phyloP scores from a whole-genome alignment of 352 stramenopile genomes.

The Phytophthora sp. region DNA sequence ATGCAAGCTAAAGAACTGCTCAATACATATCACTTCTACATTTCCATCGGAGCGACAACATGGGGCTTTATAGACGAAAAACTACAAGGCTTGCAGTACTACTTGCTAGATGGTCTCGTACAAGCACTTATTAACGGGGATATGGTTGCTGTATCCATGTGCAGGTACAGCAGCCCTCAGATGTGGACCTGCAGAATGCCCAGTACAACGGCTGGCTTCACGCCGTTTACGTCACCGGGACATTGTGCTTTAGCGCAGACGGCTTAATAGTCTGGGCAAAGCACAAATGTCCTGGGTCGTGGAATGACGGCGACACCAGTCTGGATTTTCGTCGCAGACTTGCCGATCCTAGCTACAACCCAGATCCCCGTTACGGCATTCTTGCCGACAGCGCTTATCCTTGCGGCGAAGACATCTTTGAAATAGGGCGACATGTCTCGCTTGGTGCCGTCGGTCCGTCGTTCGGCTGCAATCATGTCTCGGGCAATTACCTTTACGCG shows the following conservation, averaged over 20 bases:
- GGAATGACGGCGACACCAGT: constrained; percentile 11
- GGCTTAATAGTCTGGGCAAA: constrained; percentile 17
- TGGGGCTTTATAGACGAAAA: no score
- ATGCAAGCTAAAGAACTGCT: no score
- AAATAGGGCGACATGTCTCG: neutral
- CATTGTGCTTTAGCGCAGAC: constrained; percentile 13
- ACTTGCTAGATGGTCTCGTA: no score
- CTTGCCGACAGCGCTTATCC: constrained; percentile 5
- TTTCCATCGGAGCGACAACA: no score
- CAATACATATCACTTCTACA: no score
- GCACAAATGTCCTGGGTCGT: constrained; percentile 18
- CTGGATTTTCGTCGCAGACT: neutral
- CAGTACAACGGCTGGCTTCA: constrained; percentile 23
- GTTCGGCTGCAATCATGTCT: neutral
- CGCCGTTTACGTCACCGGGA: constrained; percentile 11
- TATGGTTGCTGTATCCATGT: no score
- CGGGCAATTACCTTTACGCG: neutral
- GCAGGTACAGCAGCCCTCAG: constrained; percentile 10
- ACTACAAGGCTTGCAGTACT: no score
- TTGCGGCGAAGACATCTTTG: neutral
- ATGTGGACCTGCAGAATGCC: constrained; percentile 8
- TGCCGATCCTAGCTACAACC: neutral
- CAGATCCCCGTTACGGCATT: neutral
- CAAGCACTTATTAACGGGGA: no score
- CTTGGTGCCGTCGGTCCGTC: neutral